Percentiles rank a stretch among this genome's conserved stretches.
These are phyloP conservation scores for Pseudodiploospora longispora DNA, from an alignment of 2,329 filamentous ascomycete genomes.

Conservation along the genomic window DNA sequence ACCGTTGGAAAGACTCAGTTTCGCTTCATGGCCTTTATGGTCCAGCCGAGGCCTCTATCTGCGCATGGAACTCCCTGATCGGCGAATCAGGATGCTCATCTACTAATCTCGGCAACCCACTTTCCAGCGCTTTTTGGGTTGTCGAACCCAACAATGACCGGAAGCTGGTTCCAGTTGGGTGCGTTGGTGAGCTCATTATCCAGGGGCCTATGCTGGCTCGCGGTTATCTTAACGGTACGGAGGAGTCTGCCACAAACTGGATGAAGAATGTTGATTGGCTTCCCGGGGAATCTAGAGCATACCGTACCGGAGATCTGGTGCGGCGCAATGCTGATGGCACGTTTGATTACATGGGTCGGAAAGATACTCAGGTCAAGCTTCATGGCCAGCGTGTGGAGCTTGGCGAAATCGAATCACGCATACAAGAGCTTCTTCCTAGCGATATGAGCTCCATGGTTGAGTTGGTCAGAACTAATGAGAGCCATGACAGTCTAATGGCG, in stretches of 20 bases:
- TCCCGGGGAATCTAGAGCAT: conserved; percentile 1
- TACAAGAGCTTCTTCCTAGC: conserved; percentile 4
- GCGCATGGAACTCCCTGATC: background rate
- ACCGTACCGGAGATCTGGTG: conserved; percentile 7
- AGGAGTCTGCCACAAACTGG: conserved; percentile 10
- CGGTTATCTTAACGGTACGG: conserved; percentile 1
- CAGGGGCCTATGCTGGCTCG: conserved; percentile 11
- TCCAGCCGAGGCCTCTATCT: conserved; percentile 8
- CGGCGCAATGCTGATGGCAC: conserved; percentile 7
- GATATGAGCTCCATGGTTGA: conserved; percentile 6
- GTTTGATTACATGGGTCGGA: conserved; percentile 8
- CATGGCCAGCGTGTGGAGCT: conserved; percentile 9
- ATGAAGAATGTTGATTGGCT: conserved; percentile 8
- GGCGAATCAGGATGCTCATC: background rate
- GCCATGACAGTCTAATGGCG: conserved; percentile 4
- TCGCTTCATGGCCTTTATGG: conserved; percentile 18
- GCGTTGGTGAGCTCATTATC: conserved; percentile 16
- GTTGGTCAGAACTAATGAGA: conserved; percentile 6
- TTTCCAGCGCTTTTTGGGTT: conserved; percentile 11
- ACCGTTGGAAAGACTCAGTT: conserved; percentile 8
- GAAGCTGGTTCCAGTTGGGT: conserved; percentile 12
- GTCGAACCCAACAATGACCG: conserved; percentile 12
- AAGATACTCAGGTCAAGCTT: conserved; percentile 8
- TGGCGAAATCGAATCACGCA: conserved; percentile 6
- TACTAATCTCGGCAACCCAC: background rate